Base-by-base conservation (phyloP, 177 flowering plant species). In the Tripterygium wilfordii region DNA sequence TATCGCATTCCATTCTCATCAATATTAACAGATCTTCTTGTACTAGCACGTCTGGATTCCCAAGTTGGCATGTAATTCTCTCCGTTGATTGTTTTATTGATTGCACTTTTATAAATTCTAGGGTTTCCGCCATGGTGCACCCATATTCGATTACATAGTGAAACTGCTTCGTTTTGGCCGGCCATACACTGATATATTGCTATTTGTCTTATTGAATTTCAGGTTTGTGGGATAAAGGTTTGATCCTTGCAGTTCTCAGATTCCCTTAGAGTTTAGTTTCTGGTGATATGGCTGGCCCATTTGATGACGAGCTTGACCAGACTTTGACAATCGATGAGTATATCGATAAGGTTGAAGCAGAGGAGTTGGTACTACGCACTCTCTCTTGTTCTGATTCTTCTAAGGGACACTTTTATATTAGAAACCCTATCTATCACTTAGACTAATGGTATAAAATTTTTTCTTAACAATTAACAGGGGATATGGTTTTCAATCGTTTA, bases 261-360 rank as follows among this genome's bases (percentile, higher is more conserved):
- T 30, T 30, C 8, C 33, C 12, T 30, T 30, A 6, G 33, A 12
- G 33, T 6, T 30, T 30, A 30, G 33, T 7, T 30, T 30, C 33
- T 30, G 33, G 13, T 20, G 36, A 12, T 60, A 90, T 87, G 96
- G 80, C 76, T 5, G 79, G 62, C 49, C 77, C 26, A 20, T 80
- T 77, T 36, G 91, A 80, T 8, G 85, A 85, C 10, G 95, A 88
- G 40, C 54, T 64, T 22, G 95, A 79, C 67, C 80, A 61, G 39
- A 81, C 95, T 30, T 61, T 82, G 22, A 66, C 96, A 1, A 82
- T 90, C 51, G 52, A 77, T 9, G 97, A 90, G 68, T 88, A 82
- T 48, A 75, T 90, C 6, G 40, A 85, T 44, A 71, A 62, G 4
- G 80, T 88, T 15, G 97, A 90, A 46, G 95, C 74, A 8, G 77